phyloP scores from a whole-genome alignment of 192 early-diverging fungal genomes.

The Haplosporangium gracile region DNA sequence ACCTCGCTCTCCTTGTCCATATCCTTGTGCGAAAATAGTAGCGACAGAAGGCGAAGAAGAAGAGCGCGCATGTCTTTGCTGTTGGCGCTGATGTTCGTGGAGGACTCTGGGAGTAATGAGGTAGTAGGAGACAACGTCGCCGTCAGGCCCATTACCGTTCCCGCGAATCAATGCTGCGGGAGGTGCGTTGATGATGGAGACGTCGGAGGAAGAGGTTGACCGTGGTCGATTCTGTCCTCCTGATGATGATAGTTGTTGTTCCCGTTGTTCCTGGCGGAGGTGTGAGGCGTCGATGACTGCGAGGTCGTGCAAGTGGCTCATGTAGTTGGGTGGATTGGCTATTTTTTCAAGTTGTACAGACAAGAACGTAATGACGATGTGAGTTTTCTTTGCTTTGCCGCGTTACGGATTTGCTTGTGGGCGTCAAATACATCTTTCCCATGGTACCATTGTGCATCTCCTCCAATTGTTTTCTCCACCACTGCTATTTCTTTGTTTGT shows the following conservation, averaged over 20 bases:
- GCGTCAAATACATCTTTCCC: not conserved
- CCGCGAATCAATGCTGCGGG: constrained; percentile 23
- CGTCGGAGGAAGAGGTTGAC: not conserved
- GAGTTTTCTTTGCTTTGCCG: not conserved
- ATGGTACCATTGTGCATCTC: too few relatives aligned
- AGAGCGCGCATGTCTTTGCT: not conserved
- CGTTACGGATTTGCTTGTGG: not conserved
- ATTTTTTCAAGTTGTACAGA: not conserved
- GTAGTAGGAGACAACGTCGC: constrained; percentile 16
- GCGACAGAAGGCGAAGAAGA: not conserved
- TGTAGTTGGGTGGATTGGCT: constrained; percentile 22
- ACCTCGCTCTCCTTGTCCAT: not conserved
- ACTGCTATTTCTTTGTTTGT: too few relatives aligned
- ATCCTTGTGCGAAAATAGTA: not conserved
- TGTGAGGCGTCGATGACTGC: constrained; percentile 5
- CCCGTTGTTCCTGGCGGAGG: not conserved
- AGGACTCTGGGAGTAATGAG: constrained; percentile 29
- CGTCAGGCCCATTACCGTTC: not conserved
- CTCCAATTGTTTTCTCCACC: too few relatives aligned
- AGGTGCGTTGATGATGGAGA: constrained; percentile 10
- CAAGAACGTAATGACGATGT: not conserved
- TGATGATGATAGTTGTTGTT: not conserved
- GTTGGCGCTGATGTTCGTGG: constrained; percentile 2
- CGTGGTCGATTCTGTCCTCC: not conserved
- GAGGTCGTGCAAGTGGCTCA: constrained; percentile 24